phyloP scores from a whole-genome alignment of 2,329 filamentous ascomycete genomes.

The Incumbomyces delicatus region DNA sequence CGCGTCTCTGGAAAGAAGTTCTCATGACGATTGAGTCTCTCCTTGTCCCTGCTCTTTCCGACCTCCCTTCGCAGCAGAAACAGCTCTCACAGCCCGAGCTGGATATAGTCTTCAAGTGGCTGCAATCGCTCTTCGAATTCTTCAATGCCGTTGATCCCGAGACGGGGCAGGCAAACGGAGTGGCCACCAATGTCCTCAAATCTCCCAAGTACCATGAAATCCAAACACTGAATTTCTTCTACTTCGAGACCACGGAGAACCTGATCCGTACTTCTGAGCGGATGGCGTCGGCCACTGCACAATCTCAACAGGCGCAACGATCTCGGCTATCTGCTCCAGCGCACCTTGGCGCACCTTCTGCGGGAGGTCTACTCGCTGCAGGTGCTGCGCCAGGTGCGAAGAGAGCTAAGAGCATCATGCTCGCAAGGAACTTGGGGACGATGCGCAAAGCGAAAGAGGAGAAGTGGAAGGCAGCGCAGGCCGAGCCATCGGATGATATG shows the following conservation, averaged over 20 bases:
- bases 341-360: slow-evolving; percentile 30
- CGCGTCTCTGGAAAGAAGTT: slow-evolving; percentile 93
- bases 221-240: slow-evolving; percentile 95
- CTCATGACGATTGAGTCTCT: slow-evolving; percentile 82
- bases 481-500: slow-evolving; percentile 96
- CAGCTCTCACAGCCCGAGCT: slow-evolving; percentile 78
- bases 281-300: slow-evolving; percentile 80
- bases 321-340: slow-evolving; percentile 64
- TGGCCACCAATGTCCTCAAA: slow-evolving; percentile 83
- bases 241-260: slow-evolving; percentile 84
- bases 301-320: slow-evolving; percentile 58
- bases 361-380: slow-evolving; percentile 43
- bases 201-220: slow-evolving; percentile 98
- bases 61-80: slow-evolving; percentile 81
- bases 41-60: slow-evolving; percentile 84
- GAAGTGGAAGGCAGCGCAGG: slow-evolving; percentile 88
- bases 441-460: slow-evolving; percentile 95
- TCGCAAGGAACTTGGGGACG: slow-evolving; percentile 85
- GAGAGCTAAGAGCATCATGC: slow-evolving; percentile 67
- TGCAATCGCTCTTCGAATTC: slow-evolving; percentile 81
- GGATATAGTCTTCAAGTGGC: slow-evolving; percentile 91
- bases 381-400: slow-evolving; percentile 41
- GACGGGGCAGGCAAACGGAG: slow-evolving; percentile 71
- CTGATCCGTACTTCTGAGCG: slow-evolving; percentile 91
- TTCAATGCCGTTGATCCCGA: slow-evolving; percentile 89